Evolutionary conservation across 306 rosid genomes (phyloP), one percentile per base, ranked within the genome.

Genomic region (Glycine soja): DNA sequence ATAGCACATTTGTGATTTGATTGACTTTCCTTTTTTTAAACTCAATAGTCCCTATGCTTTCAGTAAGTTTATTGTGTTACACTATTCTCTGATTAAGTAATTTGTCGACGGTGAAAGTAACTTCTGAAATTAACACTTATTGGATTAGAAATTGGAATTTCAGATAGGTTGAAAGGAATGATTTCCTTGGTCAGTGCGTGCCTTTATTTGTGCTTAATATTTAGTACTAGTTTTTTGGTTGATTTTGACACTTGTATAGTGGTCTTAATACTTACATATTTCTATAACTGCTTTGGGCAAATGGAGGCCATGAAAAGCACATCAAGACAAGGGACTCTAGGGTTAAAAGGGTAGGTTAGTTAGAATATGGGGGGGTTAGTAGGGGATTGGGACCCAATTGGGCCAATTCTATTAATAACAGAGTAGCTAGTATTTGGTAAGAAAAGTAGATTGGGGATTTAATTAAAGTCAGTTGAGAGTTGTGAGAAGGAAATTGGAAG

Each of bases 391-490:
- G 46, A 30, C 10, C 18, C 47, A 64, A 64, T 64, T 64, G 46
- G 10, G 2, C 46, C 47, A 64, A 64, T 64, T 64, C 70, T 36
- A 9, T 30, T 30, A 32, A 9, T 62, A 30, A 11, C 43, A 13
- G 19, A 64, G 6, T 38, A 36, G 8, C 30, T 65, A 13, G 71
- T n/a, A 40, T 36, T 65, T 65, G 71, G 24, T 38, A 3, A 65
- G 4, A 14, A 65, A 36, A 42, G 47, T 1, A n/a, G 48, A 65
- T n/a, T 13, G 48, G 12, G 32, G 14, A 42, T 38, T 66, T 8
- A 62, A 19, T 42, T 66, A 66, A 43, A 42, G 34, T 67, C 12
- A 67, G 36, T 43, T 66, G 13, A 42, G 72, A 67, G 52, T 67
- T 42, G 46, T 32, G 52, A 67, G 14, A 67, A 10, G 53, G 36